Evolutionary conservation across 2,329 filamentous ascomycete species (phyloP), one percentile per base, ranked within the genome.

Genomic region (Aspergillus arachidicola): DNA sequence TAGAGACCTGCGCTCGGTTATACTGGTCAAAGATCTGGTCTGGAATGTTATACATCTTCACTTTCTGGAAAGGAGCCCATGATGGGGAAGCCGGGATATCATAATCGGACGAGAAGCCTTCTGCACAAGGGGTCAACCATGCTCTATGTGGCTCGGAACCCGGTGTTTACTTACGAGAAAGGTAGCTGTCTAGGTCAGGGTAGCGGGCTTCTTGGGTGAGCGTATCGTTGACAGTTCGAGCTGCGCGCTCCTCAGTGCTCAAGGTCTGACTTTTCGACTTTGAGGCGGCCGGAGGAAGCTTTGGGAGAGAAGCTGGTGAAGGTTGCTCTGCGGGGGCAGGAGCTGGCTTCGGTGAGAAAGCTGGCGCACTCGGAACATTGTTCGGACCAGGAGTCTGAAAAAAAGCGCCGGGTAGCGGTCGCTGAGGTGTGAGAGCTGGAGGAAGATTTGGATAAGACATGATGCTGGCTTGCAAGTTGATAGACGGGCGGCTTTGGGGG

Each of bases 11-110:
- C 62, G 92, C 91, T 58, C 87, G 85, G 71, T 99, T 96, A 77
- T 96, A 94, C 75, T 97, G 93, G 71, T 96, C 91, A 73, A 98
- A 94, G 58, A 99, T 91, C 72, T 89, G 87, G 69, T 97, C 93
- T 56, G 95, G 95, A 59, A 99, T 94, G 70, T 91, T 89, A 80
- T 97, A 94, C 79, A 90, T 91, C 71, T 91, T 90, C 32, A 90
- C 87, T 78, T 91, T 92, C 75, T 97, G 91, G 75, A 97, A 99
- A 0, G 95, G 95, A 48, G 91, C 88, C 91, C 93, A 95, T 65
- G 93, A 86, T 69, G 85, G 79, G 61, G 83, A 83, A 43, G 77
- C 81, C 48, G 91, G 87, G 56, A 96, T 82, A 71, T 97, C 93
- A 80, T 98, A 98, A 68, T 97, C 93, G 72, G 92, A 94, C 6